Conservation (phyloP, 345 rosid genomes). For the Hypericum perforatum region DNA sequence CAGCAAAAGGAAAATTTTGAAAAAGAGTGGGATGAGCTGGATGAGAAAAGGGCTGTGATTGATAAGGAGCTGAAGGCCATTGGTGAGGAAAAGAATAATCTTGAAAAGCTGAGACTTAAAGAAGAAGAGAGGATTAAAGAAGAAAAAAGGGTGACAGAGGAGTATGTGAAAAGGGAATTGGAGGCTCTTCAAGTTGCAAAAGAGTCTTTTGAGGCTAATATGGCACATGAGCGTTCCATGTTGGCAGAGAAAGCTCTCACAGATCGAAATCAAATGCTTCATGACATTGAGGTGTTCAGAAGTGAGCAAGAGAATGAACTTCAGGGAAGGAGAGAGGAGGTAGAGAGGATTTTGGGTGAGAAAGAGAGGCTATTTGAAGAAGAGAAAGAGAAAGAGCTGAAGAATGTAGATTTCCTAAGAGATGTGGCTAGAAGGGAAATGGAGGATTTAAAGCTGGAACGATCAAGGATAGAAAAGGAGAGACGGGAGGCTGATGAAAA, state of each 20-base stretch:
- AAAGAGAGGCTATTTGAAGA: conserved; percentile 61
- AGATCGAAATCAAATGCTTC: conserved; percentile 63
- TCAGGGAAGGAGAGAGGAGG: conserved; percentile 49
- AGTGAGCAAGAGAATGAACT: conserved; percentile 61
- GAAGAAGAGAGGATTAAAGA: conserved; percentile 66
- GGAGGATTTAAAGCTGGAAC: conserved; percentile 68
- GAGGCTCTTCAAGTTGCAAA: conserved; percentile 62
- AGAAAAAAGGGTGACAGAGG: conserved; percentile 45
- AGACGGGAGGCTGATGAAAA: conserved; percentile 51
- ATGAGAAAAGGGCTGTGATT: conserved; percentile 55
- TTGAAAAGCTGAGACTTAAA: conserved; percentile 45
- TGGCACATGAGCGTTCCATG: conserved; percentile 62
- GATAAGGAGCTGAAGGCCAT: conserved; percentile 45
- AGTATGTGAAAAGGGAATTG: conserved; percentile 46
- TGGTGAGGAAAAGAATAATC: conserved; percentile 42
- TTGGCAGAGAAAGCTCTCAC: conserved; percentile 52
- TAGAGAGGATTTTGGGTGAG: conserved; percentile 49
- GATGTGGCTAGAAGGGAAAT: conserved; percentile 79
- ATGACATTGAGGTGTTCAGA: conserved; percentile 59
- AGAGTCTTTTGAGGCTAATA: conserved; percentile 51
- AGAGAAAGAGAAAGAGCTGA: conserved; percentile 66
- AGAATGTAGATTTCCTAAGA: conserved; percentile 61
- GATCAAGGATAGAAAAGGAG: conserved; percentile 51
- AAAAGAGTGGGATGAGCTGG: conserved; percentile 90
- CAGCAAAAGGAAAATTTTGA: conserved; percentile 77